phyloP scores from a whole-genome alignment of 805 yeast genomes.

The Sugiyamaella lignohabitans region DNA sequence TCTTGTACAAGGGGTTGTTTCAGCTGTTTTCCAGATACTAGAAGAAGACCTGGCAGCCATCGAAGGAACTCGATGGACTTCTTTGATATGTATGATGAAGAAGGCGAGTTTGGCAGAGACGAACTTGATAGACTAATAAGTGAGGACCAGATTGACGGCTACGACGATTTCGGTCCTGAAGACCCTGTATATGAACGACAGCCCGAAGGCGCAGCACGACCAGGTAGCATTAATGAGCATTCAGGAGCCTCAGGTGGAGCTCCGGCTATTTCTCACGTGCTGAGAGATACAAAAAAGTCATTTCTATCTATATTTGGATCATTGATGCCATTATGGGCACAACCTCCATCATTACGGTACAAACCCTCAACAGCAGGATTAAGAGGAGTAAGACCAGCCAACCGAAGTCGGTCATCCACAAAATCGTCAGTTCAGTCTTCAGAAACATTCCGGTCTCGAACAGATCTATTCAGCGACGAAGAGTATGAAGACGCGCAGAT shows the following conservation, averaged over 20 bases:
- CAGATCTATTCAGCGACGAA: constrained; percentile 21
- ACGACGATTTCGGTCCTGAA: constrained; percentile 8
- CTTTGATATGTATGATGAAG: constrained; percentile 27
- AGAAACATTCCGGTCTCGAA: constrained; percentile 21
- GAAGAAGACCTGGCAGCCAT: constrained; percentile 10
- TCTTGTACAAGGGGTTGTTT: constrained; percentile 12
- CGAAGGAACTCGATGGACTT: constrained; percentile 22
- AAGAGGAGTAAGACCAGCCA: constrained; percentile 13
- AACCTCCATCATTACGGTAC: constrained; percentile 10
- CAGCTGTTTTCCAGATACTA: constrained; percentile 7
- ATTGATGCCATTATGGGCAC: constrained; percentile 10
- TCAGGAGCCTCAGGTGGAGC: not conserved
- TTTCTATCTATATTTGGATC: constrained; percentile 8
- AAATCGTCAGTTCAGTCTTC: constrained; percentile 19
- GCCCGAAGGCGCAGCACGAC: no score
- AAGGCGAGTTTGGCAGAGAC: constrained; percentile 23
- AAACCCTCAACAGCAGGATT: constrained; percentile 22
- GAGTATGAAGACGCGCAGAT: constrained; percentile 24
- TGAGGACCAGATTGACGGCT: constrained; percentile 10
- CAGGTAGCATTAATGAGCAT: not conserved
- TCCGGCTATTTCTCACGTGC: not conserved
- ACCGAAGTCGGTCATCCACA: constrained; percentile 20
- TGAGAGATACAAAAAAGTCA: not conserved
- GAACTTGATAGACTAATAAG: constrained; percentile 23
- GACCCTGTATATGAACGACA: not conserved